A percentile compares a stretch with the other conserved stretches of the same genome.
Evolutionary conservation across 106 monocot species (phyloP).

Genomic region (Agapanthus africanus): DNA sequence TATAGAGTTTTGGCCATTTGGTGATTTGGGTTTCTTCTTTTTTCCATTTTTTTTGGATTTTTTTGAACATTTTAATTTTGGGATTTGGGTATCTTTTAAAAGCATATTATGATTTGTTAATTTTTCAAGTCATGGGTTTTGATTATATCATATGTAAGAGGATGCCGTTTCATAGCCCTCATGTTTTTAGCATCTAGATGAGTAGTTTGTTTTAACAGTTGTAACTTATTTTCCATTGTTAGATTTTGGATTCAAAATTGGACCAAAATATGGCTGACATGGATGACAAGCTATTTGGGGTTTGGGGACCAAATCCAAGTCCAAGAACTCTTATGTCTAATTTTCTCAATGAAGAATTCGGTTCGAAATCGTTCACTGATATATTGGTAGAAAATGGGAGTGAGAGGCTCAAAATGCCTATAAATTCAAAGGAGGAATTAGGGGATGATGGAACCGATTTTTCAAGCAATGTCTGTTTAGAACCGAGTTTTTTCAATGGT

Average conservation of each 20-base stretch:
- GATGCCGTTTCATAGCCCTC: too few species aligned
- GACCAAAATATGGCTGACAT: conserved; percentile 17
- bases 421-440: conserved; percentile 9
- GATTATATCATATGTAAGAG: too few species aligned
- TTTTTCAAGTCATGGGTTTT: too few species aligned
- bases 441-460: conserved; percentile 16
- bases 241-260: neutral
- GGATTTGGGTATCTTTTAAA: neutral
- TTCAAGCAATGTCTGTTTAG: conserved; percentile 10
- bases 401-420: conserved; percentile 2
- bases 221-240: neutral
- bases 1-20: neutral
- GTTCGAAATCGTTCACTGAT: conserved; percentile 26
- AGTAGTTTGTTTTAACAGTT: neutral
- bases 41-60: neutral
- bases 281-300: conserved; percentile 42
- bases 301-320: conserved; percentile 50
- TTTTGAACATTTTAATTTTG: neutral
- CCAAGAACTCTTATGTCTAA: conserved; percentile 45
- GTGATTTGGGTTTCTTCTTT: neutral
- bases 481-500: conserved; percentile 11
- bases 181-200: too few species aligned
- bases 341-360: conserved; percentile 39
- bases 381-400: conserved; percentile 6
- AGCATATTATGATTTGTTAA: too few species aligned